Evolutionary conservation across 495 filamentous ascomycete species (phyloP).

Genomic region (Talaromyces liani): DNA sequence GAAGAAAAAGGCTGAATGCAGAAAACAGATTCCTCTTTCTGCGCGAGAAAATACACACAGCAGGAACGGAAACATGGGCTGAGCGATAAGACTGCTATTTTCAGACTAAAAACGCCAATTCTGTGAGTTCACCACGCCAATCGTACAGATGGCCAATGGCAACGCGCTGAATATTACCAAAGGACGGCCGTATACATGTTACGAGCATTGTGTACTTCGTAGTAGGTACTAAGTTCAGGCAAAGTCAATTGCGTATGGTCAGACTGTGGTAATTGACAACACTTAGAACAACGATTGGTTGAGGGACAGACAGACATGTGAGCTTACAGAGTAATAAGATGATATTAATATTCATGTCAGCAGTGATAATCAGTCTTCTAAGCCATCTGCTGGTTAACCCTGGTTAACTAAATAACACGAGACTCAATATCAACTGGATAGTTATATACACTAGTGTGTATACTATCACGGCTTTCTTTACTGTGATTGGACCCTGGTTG

Average conservation of each 20-base stretch:
- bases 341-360: too few species aligned
- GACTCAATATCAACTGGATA: too few species aligned
- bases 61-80: neutral
- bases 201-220: too few species aligned
- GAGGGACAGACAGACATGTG: neutral
- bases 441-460: too few species aligned
- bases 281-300: neutral
- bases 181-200: neutral
- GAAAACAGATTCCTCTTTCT: neutral
- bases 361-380: too few species aligned
- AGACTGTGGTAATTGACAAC: neutral
- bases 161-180: neutral
- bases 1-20: neutral
- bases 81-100: neutral
- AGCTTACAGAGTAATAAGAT: too few species aligned
- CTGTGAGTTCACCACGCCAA: neutral
- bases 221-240: neutral
- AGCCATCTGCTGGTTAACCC: too few species aligned
- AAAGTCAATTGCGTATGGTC: neutral
- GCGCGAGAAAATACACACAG: neutral
- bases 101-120: constrained; percentile 2
- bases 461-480: neutral
- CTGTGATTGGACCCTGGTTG: neutral
- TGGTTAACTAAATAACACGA: too few species aligned
- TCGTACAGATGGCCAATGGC: neutral